A percentile compares a stretch with the other conserved stretches of the same genome.
These are phyloP conservation scores for Podila verticillata DNA, from an alignment of 192 early-diverging fungal genomes.

Conservation along the genomic window DNA sequence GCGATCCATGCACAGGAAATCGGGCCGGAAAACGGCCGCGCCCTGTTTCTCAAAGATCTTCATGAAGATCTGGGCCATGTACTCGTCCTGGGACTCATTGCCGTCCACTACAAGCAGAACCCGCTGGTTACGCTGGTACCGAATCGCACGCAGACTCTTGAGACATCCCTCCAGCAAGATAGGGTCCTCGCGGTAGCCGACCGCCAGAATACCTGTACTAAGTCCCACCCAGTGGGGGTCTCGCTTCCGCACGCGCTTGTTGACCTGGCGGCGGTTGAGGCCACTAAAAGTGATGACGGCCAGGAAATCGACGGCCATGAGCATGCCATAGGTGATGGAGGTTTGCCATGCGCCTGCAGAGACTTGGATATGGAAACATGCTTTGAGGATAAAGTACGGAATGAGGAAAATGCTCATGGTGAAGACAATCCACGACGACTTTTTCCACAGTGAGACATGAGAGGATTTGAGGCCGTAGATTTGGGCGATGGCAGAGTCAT, in stretches of 20 bases:
- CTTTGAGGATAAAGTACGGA: neutral
- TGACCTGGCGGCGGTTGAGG: neutral
- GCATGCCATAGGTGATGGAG: conserved; percentile 2
- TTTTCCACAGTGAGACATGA: conserved; percentile 2
- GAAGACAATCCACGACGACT: neutral
- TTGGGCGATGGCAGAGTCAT: neutral
- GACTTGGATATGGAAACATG: conserved; percentile 6
- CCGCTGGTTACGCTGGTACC: conserved; percentile 6
- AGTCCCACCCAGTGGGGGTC: conserved; percentile 7
- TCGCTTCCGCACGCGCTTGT: neutral
- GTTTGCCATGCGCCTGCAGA: conserved; percentile 2
- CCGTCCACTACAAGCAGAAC: conserved; percentile 3
- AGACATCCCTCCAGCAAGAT: conserved; percentile 1
- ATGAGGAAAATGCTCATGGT: conserved; percentile 3
- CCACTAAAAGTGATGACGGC: conserved; percentile 2
- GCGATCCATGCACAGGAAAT: conserved; percentile 7
- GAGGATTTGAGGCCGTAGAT: conserved; percentile 1
- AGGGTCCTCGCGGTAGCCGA: conserved; percentile 4
- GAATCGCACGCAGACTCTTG: conserved; percentile 6
- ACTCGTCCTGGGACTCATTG: conserved; percentile 1
- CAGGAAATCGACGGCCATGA: conserved; percentile 3
- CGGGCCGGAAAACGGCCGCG: neutral
- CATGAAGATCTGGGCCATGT: conserved; percentile 9
- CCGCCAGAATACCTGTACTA: conserved; percentile 3
- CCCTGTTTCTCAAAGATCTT: conserved; percentile 6